Evolutionary conservation across 208 protist species (phyloP), one percentile per base, ranked within the genome.

Genomic region (Trypanosoma melophagium): DNA sequence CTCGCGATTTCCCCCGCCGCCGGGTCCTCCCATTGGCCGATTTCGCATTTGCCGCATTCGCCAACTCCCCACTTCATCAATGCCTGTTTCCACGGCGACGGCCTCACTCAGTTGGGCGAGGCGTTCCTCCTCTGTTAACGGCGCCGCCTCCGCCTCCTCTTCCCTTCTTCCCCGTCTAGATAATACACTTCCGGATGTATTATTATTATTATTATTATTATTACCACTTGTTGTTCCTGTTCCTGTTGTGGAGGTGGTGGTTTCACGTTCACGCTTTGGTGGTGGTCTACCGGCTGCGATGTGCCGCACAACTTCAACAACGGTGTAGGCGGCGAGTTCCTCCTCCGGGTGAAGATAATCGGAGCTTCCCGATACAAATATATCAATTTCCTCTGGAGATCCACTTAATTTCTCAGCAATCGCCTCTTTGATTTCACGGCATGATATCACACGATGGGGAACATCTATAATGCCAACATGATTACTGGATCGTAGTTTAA

Each of bases 401-500:
- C 81, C 79, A n/a, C 66, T 70, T 3, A 95, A 72, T 64, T 92
- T 86, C 24, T 53, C 74, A 3, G 89, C 86, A 31, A 95, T 87
- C 5, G 84, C 80, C 52, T 91, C 84, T 72, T 86, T 84, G 35
- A 87, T 74, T 8, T 89, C 83, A 14, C 75, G 66, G 50, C 82
- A 92, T 3, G 84, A 84, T 28, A 87, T 88, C 14, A 95, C 74
- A 14, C 69, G 80, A 19, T 83, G 79, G 19, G 79, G 71, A 45
- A 95, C 76, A 59, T 93, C 79, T 50, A 95, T 89, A 12, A 87
- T 77, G 19, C 87, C 87, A 21, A 96, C 84, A 70, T 93, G 77
- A 42, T 83, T 89, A 70, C 87, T 90, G 0, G 85, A 90, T 51
- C 82, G 77, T 51, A 93, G 77, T 51, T 77, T 80, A 67, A 90